Percentiles rank a stretch among this genome's conserved stretches.
Evolutionary conservation across 2,329 filamentous ascomycete genomes (phyloP).

Genomic region (Aspergillus sp.): DNA sequence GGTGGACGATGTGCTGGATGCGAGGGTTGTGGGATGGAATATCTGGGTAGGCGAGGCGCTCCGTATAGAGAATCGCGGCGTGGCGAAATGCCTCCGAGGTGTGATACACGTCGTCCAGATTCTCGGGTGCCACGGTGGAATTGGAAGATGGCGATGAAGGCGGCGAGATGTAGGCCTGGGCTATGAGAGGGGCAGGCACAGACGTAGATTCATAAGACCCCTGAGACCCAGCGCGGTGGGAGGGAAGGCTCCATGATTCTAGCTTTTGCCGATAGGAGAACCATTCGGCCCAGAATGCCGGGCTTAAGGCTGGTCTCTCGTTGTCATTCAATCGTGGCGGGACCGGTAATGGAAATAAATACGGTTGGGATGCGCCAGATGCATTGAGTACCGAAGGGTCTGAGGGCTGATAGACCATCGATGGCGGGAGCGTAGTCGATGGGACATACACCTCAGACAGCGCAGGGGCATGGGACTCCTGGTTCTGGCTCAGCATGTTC

Average conservation of each 20-base stretch:
- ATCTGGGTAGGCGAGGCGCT: slow-evolving; percentile 77
- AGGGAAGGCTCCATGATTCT: slow-evolving; percentile 76
- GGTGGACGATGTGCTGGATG: slow-evolving; percentile 79
- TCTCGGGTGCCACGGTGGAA: slow-evolving; percentile 51
- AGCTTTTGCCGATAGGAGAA: slow-evolving; percentile 73
- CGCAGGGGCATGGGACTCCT: slow-evolving; percentile 31
- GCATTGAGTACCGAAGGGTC: slow-evolving; percentile 15
- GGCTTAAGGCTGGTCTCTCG: slow-evolving; percentile 21
- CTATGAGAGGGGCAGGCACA: slow-evolving; percentile 10
- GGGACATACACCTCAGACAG: slow-evolving; percentile 15
- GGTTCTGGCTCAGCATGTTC: slow-evolving; percentile 76
- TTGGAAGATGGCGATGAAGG: slow-evolving; percentile 25
- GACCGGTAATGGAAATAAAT: slow-evolving; percentile 34
- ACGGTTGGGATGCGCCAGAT: slow-evolving; percentile 41
- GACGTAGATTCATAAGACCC: slow-evolving; percentile 11
- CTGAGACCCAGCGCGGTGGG: slow-evolving; percentile 19
- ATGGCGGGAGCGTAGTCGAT: slow-evolving; percentile 33
- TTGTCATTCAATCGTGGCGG: slow-evolving; percentile 22
- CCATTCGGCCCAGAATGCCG: slow-evolving; percentile 81
- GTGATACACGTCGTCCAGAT: slow-evolving; percentile 72
- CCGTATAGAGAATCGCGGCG: slow-evolving; percentile 83
- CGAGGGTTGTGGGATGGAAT: slow-evolving; percentile 71
- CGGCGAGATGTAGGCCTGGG: slow-evolving; percentile 30
- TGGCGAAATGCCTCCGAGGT: slow-evolving; percentile 90
- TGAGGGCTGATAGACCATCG: slow-evolving; percentile 31